A percentile compares a stretch with the other conserved stretches of the same genome.
phyloP scores from a whole-genome alignment of 148 eudicot genomes.

The Gaultheria prostrata region DNA sequence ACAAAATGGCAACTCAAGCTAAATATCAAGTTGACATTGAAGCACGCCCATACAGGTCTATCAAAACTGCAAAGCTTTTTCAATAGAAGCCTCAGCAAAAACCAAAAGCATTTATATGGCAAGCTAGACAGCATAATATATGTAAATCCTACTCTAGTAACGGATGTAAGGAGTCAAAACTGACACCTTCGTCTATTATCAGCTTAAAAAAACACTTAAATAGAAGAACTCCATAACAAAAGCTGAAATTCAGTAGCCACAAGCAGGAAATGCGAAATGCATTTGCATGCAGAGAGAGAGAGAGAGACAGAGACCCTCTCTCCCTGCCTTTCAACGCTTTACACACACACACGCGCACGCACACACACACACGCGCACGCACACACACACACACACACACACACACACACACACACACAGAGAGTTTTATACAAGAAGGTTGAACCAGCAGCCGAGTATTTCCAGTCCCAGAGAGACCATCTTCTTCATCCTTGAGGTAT shows the following conservation, averaged over 20 bases:
- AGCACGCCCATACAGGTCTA: neutral
- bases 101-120: neutral
- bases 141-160: neutral
- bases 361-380: too few relatives aligned
- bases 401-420: too few relatives aligned
- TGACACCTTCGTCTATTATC: neutral
- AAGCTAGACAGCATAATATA: neutral
- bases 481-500: constrained; percentile 92
- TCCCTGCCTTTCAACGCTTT: neutral
- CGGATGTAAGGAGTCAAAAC: neutral
- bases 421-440: constrained; percentile 72
- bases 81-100: neutral
- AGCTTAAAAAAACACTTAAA: neutral
- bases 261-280: neutral
- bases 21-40: neutral
- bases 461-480: constrained; percentile 65
- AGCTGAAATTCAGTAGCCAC: neutral
- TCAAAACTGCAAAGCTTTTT: neutral
- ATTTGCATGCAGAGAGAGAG: neutral
- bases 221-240: neutral
- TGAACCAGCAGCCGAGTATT: constrained; percentile 81
- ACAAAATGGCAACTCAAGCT: neutral
- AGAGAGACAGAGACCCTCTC: neutral
- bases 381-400: too few relatives aligned
- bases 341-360: neutral